phyloP scores from a whole-genome alignment of 495 filamentous ascomycete species.

The Xeromyces bisporus region DNA sequence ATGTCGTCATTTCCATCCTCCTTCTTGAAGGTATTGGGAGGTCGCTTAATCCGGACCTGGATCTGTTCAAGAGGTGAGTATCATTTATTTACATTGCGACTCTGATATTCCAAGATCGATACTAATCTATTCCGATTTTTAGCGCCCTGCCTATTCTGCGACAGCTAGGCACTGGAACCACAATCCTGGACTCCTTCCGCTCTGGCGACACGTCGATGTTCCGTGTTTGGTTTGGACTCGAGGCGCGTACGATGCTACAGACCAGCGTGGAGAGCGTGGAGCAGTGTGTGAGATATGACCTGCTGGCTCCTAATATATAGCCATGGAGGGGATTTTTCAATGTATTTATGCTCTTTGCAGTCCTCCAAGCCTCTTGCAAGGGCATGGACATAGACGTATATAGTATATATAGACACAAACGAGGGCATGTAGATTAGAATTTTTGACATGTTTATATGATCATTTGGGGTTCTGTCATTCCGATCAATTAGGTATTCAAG shows the following conservation, averaged over 20 bases:
- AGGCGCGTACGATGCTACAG: constrained; percentile 73
- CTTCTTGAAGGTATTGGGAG: constrained; percentile 90
- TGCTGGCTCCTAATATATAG: constrained; percentile 66
- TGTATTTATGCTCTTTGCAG: no score
- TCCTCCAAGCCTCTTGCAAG: no score
- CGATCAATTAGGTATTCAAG: no score
- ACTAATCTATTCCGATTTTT: constrained; percentile 8
- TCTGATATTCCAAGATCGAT: constrained; percentile 1
- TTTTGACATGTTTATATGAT: no score
- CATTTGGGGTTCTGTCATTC: no score
- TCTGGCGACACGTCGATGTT: constrained; percentile 78
- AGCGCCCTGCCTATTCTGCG: constrained; percentile 85
- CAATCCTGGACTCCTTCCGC: constrained; percentile 30
- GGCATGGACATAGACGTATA: no score
- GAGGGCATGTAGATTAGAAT: no score
- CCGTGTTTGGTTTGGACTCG: constrained; percentile 83
- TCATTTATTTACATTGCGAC: neutral
- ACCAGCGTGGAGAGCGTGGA: constrained; percentile 80
- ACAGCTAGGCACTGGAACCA: constrained; percentile 57
- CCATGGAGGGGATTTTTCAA: no score
- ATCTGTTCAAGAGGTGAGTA: constrained; percentile 64
- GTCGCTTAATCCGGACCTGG: constrained; percentile 67
- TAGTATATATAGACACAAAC: no score
- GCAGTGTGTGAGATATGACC: constrained; percentile 67
- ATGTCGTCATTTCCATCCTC: constrained; percentile 90